Evolutionary conservation across 139 green algal species (phyloP), one percentile per base, ranked within the genome.

Genomic region (Chlorella sp.): DNA sequence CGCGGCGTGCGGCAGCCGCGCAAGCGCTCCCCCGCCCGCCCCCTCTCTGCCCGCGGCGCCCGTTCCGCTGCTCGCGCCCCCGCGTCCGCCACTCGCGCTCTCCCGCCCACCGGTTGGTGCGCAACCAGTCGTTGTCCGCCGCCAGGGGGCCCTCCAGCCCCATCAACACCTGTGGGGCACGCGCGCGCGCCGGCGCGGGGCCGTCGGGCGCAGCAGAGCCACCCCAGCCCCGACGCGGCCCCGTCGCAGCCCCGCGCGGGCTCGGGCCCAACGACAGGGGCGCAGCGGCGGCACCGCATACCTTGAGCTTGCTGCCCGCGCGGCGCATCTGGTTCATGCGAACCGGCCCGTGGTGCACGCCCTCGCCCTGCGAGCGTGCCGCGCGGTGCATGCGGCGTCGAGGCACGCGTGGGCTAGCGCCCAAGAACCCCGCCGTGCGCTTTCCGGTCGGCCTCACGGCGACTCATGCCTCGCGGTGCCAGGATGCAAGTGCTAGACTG

Each of bases 281-380:
- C n/a, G n/a, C n/a, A n/a, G n/a, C n/a, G n/a, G n/a, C n/a, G n/a
- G n/a, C n/a, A n/a, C n/a, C n/a, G n/a, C n/a, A n/a, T n/a, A n/a
- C n/a, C n/a, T n/a, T n/a, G n/a, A 55, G 42, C 14, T 73, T 73
- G 14, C 55, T 48, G 45, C 50, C 48, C 23, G 75, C 75, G 40
- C 77, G 75, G 38, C 45, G 43, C 23, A 81, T 21, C 23, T 51
- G 40, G 61, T 81, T 81, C 66, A 81, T 81, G 65, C 59, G 59
- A 12, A 81, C 65, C n/a, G 77, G 62, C n/a, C 69, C 15, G n/a
- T 29, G 58, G 19, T 64, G 25, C 48, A 77, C 5, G n/a, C n/a
- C n/a, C n/a, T n/a, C n/a, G n/a, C n/a, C n/a, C n/a, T n/a, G n/a
- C n/a, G n/a, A n/a, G n/a, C n/a, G n/a, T n/a, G n/a, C n/a, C n/a